Evolutionary conservation across 768 basidiomycete species (phyloP), one percentile per base, ranked within the genome.

Genomic region (Lentinula edodes): DNA sequence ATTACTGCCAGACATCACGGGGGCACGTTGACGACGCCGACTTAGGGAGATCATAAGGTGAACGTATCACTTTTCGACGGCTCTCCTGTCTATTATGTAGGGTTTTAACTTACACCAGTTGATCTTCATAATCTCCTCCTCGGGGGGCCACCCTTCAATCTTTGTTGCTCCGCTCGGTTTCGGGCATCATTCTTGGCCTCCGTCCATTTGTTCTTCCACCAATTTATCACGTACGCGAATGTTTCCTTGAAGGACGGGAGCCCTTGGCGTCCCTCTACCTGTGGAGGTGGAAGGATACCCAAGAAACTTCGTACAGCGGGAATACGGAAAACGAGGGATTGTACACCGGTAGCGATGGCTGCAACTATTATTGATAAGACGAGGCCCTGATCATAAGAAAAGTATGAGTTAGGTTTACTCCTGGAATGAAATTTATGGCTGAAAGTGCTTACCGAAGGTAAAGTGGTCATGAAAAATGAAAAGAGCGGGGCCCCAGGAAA

Each of bases 361-460:
- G 53, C 53, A 0, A 42, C 39, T 18, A 61, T 62, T 12, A 62
- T n/a, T 8, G 62, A 62, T 18, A 62, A 34, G 13, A 62, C 38
- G 20, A 62, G 28, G 3, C 62, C 62, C 62, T 62, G 23, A 20
- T n/a, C 20, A 34, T 15, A 53, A 28, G 38, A 36, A 6, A 54
- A 42, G 23, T 12, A 23, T 20, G 32, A 42, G 42, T 13, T 36
- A 54, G 10, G 2, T 35, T 28, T 28, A 28, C 2, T 16, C 16
- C 6, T n/a, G 2, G 7, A 52, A 5, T 34, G 48, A 42, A 43
- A 39, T 48, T 7, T 39, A 35, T 38, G n/a, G 32, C 16, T n/a
- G 18, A 35, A 9, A 59, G n/a, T 57, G 35, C 88, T 68, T 72
- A 92, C 93, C 1, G 84, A 75, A 34, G 92, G 87, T 70, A 95